phyloP scores from a whole-genome alignment of 306 rosid species.

The Cyamopsis tetragonoloba region DNA sequence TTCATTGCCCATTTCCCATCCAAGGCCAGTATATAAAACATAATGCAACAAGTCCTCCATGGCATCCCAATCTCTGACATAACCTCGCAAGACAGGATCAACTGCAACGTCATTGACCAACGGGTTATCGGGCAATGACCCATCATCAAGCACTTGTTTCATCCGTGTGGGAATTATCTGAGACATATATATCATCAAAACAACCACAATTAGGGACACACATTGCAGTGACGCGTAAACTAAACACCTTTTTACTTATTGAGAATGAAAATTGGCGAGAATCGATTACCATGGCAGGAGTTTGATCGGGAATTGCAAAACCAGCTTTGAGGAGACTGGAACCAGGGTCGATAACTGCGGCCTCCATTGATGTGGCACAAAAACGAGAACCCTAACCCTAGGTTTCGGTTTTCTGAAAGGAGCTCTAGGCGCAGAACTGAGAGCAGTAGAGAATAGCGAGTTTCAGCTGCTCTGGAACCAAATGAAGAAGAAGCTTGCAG shows the following conservation, averaged over 20 bases:
- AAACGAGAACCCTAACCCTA: conserved; percentile 45
- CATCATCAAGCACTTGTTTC: conserved; percentile 75
- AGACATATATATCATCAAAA: background rate
- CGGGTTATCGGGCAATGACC: conserved; percentile 39
- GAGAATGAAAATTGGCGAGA: background rate
- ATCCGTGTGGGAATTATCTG: conserved; percentile 91
- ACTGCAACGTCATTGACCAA: conserved; percentile 44
- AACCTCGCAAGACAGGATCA: conserved; percentile 79
- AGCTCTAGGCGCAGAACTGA: background rate
- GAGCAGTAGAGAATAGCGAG: background rate
- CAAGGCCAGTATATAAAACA: conserved; percentile 84
- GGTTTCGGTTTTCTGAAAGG: background rate
- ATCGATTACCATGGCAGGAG: conserved; percentile 71
- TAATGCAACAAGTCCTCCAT: conserved; percentile 91
- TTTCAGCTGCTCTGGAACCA: background rate
- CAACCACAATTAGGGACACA: conserved; percentile 5
- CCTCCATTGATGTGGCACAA: conserved; percentile 55
- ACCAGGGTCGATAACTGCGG: conserved; percentile 83
- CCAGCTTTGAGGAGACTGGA: conserved; percentile 92
- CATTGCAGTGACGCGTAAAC: background rate
- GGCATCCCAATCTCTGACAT: conserved; percentile 93
- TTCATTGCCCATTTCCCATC: conserved; percentile 99
- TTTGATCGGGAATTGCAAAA: conserved; percentile 90
- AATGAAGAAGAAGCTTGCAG: background rate
- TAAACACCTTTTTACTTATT: background rate